Conservation (phyloP, 352 stramenopile genomes). For the Pythium grandisporangium region DNA sequence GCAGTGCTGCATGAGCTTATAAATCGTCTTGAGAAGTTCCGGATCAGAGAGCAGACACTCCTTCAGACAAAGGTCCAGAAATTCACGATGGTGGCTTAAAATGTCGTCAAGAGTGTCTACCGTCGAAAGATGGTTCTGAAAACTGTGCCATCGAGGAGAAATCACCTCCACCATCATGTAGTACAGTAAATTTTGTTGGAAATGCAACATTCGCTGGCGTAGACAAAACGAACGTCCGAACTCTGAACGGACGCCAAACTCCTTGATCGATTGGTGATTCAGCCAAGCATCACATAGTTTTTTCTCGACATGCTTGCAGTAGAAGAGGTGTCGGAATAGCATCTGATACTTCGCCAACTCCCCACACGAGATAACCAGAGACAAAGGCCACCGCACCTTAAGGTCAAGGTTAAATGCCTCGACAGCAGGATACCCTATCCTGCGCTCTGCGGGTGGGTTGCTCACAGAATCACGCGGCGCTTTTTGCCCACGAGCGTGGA, state of each 20-base stretch:
- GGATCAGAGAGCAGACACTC: slow-evolving; percentile 96
- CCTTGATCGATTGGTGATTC: slow-evolving; percentile 92
- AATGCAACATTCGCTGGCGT: slow-evolving; percentile 98
- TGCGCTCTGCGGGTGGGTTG: not conserved
- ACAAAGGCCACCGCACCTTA: slow-evolving; percentile 95
- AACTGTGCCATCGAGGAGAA: slow-evolving; percentile 87
- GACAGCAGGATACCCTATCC: slow-evolving; percentile 84
- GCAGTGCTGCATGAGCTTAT: slow-evolving; percentile 96
- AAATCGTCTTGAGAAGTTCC: slow-evolving; percentile 90
- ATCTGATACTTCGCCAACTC: slow-evolving; percentile 97
- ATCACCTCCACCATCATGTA: slow-evolving; percentile 98
- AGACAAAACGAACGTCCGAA: slow-evolving; percentile 92
- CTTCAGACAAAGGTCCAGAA: slow-evolving; percentile 94
- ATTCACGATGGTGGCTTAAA: slow-evolving; percentile 90
- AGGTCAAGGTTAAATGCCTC: slow-evolving; percentile 96
- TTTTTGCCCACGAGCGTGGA: slow-evolving; percentile 64
- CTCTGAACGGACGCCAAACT: slow-evolving; percentile 77
- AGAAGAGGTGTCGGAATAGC: slow-evolving; percentile 98
- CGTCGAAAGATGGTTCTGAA: slow-evolving; percentile 77
- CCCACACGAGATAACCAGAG: slow-evolving; percentile 93
- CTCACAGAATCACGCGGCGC: not conserved
- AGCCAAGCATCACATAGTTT: slow-evolving; percentile 93
- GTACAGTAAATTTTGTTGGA: slow-evolving; percentile 98
- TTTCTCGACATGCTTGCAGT: slow-evolving; percentile 98
- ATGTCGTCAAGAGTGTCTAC: slow-evolving; percentile 93